Evolutionary conservation across 2,329 filamentous ascomycete species (phyloP).

Genomic region (Trichoderma harzianum): DNA sequence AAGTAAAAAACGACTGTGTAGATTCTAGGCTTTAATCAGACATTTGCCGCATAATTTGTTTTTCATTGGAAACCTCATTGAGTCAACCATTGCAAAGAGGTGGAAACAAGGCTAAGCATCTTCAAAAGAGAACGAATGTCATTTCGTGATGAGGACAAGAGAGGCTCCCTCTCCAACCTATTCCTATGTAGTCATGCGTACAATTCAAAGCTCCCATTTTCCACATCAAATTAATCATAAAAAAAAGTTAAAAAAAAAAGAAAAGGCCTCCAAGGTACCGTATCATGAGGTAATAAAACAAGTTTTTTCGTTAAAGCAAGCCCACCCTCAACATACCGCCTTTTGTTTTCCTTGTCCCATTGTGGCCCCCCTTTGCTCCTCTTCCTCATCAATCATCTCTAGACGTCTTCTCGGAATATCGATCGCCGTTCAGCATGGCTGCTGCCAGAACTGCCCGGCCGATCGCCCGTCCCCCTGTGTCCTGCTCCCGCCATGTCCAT

Average conservation of each 20-base stretch:
- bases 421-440: slow-evolving; percentile 67
- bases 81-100: background rate
- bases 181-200: background rate
- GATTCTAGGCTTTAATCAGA: background rate
- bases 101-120: background rate
- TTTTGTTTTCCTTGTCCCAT: background rate
- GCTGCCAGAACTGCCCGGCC: slow-evolving; percentile 44
- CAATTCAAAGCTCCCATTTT: background rate
- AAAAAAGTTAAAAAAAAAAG: background rate
- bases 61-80: background rate
- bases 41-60: background rate
- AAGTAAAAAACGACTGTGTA: background rate
- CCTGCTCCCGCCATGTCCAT: slow-evolving; percentile 47
- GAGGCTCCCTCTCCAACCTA: background rate
- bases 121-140: background rate
- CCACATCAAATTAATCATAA: background rate
- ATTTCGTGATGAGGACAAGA: background rate
- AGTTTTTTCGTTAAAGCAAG: background rate
- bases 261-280: background rate
- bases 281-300: background rate
- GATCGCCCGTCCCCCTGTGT: slow-evolving; percentile 27
- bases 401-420: slow-evolving; percentile 66
- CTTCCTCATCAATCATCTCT: background rate
- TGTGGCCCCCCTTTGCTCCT: background rate
- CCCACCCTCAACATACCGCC: background rate